phyloP scores from a whole-genome alignment of 306 rosid genomes.

The Heteromeles arbutifolia region DNA sequence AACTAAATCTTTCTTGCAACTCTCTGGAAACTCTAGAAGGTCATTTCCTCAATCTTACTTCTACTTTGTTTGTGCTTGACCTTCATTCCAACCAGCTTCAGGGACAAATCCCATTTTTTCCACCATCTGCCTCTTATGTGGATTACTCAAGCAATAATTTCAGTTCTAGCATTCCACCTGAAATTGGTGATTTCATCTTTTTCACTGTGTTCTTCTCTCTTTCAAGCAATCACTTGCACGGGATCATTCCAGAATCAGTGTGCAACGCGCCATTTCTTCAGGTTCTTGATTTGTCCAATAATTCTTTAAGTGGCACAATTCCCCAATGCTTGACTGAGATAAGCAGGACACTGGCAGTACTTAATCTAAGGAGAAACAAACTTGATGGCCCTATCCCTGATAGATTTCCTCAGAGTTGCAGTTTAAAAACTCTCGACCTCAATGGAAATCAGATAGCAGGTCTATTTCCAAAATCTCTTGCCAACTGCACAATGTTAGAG shows the following conservation, averaged over 20 bases:
- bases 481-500: conserved; percentile 20
- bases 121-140: neutral
- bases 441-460: conserved; percentile 18
- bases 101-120: conserved; percentile 6
- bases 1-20: conserved; percentile 50
- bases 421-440: conserved; percentile 22
- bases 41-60: neutral
- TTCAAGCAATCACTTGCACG: conserved; percentile 8
- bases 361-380: conserved; percentile 19
- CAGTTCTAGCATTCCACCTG: neutral
- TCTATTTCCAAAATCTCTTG: conserved; percentile 15
- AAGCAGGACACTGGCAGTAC: conserved; percentile 10
- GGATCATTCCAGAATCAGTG: conserved; percentile 22
- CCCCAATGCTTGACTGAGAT: conserved; percentile 12
- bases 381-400: neutral
- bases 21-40: neutral
- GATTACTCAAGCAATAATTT: conserved; percentile 28
- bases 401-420: conserved; percentile 7
- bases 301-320: conserved; percentile 14
- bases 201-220: neutral
- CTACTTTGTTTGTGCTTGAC: neutral
- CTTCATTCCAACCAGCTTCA: conserved; percentile 29
- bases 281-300: conserved; percentile 30
- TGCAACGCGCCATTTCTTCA: conserved; percentile 20
- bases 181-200: neutral